Evolutionary conservation across 768 basidiomycete species (phyloP), one percentile per base, ranked within the genome.

Genomic region (Coprinopsis sp.): DNA sequence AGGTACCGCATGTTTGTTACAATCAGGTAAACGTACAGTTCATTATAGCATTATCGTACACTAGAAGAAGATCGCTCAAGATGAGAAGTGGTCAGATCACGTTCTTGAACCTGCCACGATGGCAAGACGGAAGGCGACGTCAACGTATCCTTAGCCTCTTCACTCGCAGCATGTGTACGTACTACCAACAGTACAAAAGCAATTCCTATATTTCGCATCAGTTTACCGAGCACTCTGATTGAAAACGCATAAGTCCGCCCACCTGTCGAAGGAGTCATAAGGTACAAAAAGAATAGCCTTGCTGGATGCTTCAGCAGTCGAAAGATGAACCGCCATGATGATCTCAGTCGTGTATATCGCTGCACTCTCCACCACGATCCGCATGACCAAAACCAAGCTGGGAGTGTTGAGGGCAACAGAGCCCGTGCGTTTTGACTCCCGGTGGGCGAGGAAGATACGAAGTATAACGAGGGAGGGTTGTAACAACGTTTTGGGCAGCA

Each of bases 321-420:
- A 16, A 37, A 36, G 16, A 36, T 50, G 29, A n/a, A 50, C 44
- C 33, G 36, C 46, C 22, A 44, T 49, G 21, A 16, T n/a, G 14
- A 23, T 23, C 24, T 23, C 5, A 18, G 30, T 19, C 16, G 48
- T 50, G 33, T 50, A 44, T 11, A 44, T n/a, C 31, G 24, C n/a
- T 1, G 43, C 43, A 23, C 43, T 44, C 21, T 44, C 43, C 14
- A 44, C 43, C 31, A 44, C 36, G 28, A 44, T 44, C 28, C 43
- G 25, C 10, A 44, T 28, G 22, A 44, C 25, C 10, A 23, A 33
- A 16, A 44, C 28, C 21, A 44, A 28, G 33, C 36, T 24, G 23
- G 36, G 14, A n/a, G 43, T 22, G 19, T 30, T 18, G 11, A 22
- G 24, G 13, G 14, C 36, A 12, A 33, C 31, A 14, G 36, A 22